These are phyloP conservation scores for Pezicula carpinea DNA, from an alignment of 2,329 filamentous ascomycete genomes.

Conservation along the genomic window DNA sequence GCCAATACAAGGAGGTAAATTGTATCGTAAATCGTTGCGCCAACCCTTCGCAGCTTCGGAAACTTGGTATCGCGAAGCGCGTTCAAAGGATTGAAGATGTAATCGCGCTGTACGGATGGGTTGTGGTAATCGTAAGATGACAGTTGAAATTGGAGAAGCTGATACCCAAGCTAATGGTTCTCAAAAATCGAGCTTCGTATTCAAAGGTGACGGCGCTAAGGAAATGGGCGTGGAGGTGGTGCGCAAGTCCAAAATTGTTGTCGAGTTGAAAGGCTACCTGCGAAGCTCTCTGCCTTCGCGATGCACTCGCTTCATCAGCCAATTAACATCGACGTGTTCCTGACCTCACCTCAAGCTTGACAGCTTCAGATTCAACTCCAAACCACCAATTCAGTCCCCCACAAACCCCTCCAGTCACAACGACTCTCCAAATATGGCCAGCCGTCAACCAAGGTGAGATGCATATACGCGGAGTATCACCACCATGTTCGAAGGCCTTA, in stretches of 20 bases:
- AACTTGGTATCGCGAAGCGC: too few relatives aligned
- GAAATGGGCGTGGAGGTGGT: not conserved
- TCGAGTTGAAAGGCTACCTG: not conserved
- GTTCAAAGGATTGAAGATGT: too few relatives aligned
- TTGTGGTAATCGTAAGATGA: too few relatives aligned
- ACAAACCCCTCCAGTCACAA: slow-evolving; percentile 14
- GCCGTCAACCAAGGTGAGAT: slow-evolving; percentile 23
- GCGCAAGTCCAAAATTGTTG: slow-evolving; percentile 1
- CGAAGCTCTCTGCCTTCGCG: not conserved
- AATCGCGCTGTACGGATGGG: too few relatives aligned
- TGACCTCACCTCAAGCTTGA: slow-evolving; percentile 27
- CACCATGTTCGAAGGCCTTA: not conserved
- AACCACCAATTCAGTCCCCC: slow-evolving; percentile 31
- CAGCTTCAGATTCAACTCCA: slow-evolving; percentile 14
- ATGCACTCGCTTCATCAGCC: slow-evolving; percentile 14
- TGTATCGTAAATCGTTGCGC: not conserved
- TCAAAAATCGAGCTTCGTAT: too few relatives aligned
- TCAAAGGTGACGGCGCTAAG: not conserved
- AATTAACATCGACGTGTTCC: slow-evolving; percentile 19
- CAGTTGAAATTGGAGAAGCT: too few relatives aligned
- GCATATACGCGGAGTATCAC: not conserved
- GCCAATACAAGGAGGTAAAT: not conserved
- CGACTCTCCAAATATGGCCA: slow-evolving; percentile 24
- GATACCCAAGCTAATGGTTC: too few relatives aligned
- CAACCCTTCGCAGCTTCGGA: not conserved